A percentile compares a stretch with the other conserved stretches of the same genome.
These are phyloP conservation scores for Coniochaeta sp. DNA, from an alignment of 2,329 filamentous ascomycete species.

Conservation along the genomic window DNA sequence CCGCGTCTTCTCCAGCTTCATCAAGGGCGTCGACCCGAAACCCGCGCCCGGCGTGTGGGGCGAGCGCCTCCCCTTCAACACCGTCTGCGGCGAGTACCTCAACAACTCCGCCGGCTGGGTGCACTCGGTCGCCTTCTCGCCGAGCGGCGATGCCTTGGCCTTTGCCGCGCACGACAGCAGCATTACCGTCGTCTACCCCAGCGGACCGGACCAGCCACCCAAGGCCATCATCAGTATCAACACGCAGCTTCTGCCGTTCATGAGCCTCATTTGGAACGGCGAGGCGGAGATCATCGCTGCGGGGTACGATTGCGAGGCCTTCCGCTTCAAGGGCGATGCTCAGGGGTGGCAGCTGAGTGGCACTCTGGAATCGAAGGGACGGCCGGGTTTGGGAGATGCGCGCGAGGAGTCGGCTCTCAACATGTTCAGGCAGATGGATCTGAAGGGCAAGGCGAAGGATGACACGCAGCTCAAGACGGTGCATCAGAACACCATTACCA, in stretches of 20 bases:
- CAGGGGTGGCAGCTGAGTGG: slow-evolving; percentile 78
- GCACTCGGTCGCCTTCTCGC: slow-evolving; percentile 87
- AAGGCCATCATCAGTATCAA: slow-evolving; percentile 82
- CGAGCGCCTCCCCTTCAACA: slow-evolving; percentile 94
- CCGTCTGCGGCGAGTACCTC: slow-evolving; percentile 90
- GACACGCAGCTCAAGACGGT: slow-evolving; percentile 92
- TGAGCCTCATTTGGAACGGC: slow-evolving; percentile 84
- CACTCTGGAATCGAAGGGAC: slow-evolving; percentile 68
- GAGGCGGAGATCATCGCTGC: slow-evolving; percentile 94
- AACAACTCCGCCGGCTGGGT: slow-evolving; percentile 98
- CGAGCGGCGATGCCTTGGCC: slow-evolving; percentile 84
- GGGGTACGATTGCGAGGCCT: slow-evolving; percentile 84
- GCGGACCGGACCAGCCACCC: slow-evolving; percentile 82
- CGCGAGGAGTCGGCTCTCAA: slow-evolving; percentile 91
- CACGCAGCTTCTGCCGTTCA: slow-evolving; percentile 86
- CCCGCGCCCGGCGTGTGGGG: slow-evolving; percentile 89
- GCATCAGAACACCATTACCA: slow-evolving; percentile 94
- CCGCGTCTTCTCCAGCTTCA: slow-evolving; percentile 87
- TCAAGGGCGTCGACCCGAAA: slow-evolving; percentile 85
- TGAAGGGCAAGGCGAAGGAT: slow-evolving; percentile 86
- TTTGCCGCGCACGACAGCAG: slow-evolving; percentile 95
- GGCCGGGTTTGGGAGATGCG: slow-evolving; percentile 50
- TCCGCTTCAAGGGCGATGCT: slow-evolving; percentile 74
- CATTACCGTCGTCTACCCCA: slow-evolving; percentile 92
- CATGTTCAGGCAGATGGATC: slow-evolving; percentile 98